Evolutionary conservation across 2,329 filamentous ascomycete species (phyloP).

Genomic region (Penicillium sp.): DNA sequence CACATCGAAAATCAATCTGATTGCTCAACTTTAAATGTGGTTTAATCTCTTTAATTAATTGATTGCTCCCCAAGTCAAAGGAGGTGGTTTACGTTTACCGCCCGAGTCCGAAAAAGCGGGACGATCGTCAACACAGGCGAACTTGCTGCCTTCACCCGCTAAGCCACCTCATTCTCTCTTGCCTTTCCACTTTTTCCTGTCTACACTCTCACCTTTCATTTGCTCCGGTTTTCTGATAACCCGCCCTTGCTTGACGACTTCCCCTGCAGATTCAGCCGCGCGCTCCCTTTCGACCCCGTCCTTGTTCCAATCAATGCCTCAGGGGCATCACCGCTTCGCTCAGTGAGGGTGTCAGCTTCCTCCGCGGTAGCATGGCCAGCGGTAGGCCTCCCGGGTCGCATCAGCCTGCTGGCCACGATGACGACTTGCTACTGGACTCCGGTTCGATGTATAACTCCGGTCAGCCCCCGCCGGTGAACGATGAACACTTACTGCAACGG

Average conservation of each 20-base stretch:
- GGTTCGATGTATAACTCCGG: slow-evolving; percentile 64
- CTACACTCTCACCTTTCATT: slow-evolving; percentile 1
- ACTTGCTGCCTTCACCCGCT: slow-evolving; percentile 24
- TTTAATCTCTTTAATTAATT: slow-evolving; percentile 1
- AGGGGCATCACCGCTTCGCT: slow-evolving; percentile 27
- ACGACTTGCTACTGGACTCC: slow-evolving; percentile 44
- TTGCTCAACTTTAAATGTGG: not conserved
- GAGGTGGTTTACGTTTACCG: slow-evolving; percentile 20
- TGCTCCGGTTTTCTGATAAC: not conserved
- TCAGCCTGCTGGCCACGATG: slow-evolving; percentile 44
- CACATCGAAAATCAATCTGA: not conserved
- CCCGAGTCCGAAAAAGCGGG: slow-evolving; percentile 18
- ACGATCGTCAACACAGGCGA: slow-evolving; percentile 20
- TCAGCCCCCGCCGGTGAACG: slow-evolving; percentile 73
- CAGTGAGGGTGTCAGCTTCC: slow-evolving; percentile 37
- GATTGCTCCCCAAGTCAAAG: slow-evolving; percentile 1
- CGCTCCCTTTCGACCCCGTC: slow-evolving; percentile 8
- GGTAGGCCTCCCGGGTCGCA: slow-evolving; percentile 56
- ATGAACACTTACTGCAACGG: slow-evolving; percentile 74
- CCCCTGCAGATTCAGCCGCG: slow-evolving; percentile 7
- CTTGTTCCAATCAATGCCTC: slow-evolving; percentile 39
- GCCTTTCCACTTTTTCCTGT: slow-evolving; percentile 9
- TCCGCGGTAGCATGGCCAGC: slow-evolving; percentile 44
- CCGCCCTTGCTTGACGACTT: slow-evolving; percentile 6
- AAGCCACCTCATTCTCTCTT: slow-evolving; percentile 21